Evolutionary conservation across 2,329 filamentous ascomycete genomes (phyloP).

Genomic region (Neocucurbitaria cava): DNA sequence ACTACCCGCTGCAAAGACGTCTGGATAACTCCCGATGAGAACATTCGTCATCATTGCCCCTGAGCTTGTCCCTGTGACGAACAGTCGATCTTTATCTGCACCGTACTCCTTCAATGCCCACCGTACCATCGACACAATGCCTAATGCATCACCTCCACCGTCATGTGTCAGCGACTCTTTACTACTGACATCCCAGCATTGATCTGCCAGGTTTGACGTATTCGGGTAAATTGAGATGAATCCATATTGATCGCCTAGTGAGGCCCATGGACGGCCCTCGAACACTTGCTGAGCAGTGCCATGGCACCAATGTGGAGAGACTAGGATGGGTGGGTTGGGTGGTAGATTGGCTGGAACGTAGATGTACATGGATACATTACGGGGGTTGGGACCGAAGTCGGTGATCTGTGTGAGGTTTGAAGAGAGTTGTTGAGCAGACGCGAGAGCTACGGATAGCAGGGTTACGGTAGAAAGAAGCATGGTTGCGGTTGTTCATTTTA

Average conservation of each 20-base stretch:
- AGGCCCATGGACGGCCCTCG: conserved; percentile 35
- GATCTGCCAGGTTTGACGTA: conserved; percentile 35
- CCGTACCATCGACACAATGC: conserved; percentile 43
- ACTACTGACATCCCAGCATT: conserved; percentile 47
- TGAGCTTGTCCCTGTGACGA: conserved; percentile 44
- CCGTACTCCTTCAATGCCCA: conserved; percentile 38
- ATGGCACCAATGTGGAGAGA: conserved; percentile 45
- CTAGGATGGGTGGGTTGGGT: conserved; percentile 38
- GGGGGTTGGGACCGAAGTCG: conserved; percentile 42
- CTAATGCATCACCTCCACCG: conserved; percentile 42
- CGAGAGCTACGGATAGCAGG: conserved; percentile 20
- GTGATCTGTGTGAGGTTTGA: conserved; percentile 37
- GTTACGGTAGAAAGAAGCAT: conserved; percentile 8
- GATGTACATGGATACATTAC: conserved; percentile 43
- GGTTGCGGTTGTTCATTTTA: background rate
- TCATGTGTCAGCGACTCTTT: conserved; percentile 42
- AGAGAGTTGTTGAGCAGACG: conserved; percentile 29
- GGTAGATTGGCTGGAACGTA: conserved; percentile 41
- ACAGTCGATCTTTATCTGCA: conserved; percentile 38
- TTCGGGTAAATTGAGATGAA: conserved; percentile 46
- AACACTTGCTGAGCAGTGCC: conserved; percentile 42
- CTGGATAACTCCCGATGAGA: conserved; percentile 42
- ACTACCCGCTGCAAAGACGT: conserved; percentile 44
- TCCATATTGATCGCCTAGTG: conserved; percentile 40
- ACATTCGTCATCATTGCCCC: conserved; percentile 49